These are phyloP conservation scores for Verticillium tricorpus DNA, from an alignment of 2,329 filamentous ascomycete species.

Conservation along the genomic window DNA sequence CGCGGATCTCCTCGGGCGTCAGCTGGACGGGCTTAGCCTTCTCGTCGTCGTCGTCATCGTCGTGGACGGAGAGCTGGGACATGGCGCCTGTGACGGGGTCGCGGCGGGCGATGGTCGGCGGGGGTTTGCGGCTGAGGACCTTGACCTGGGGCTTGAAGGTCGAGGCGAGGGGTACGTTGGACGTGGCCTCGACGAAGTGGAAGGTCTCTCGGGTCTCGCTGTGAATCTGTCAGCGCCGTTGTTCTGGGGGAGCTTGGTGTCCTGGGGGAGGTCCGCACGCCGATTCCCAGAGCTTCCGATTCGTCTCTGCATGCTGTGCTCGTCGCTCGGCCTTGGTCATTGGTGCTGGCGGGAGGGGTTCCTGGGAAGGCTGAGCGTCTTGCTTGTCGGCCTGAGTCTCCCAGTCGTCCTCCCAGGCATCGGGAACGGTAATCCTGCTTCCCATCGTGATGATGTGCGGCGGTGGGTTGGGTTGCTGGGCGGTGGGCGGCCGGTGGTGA, in stretches of 20 bases:
- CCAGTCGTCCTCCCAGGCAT: slow-evolving; percentile 94
- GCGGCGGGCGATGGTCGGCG: slow-evolving; percentile 49
- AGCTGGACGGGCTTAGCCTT: slow-evolving; percentile 55
- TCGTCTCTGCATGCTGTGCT: slow-evolving; percentile 76
- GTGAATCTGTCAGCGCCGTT: background rate
- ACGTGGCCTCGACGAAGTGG: slow-evolving; percentile 67
- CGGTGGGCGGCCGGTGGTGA: background rate
- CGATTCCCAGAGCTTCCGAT: slow-evolving; percentile 83
- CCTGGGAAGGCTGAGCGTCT: slow-evolving; percentile 29
- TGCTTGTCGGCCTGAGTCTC: slow-evolving; percentile 66
- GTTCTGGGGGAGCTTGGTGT: slow-evolving; percentile 8
- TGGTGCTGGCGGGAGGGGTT: slow-evolving; percentile 29
- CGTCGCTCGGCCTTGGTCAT: slow-evolving; percentile 72
- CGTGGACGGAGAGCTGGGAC: slow-evolving; percentile 33
- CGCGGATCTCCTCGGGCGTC: slow-evolving; percentile 71
- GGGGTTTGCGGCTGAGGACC: slow-evolving; percentile 77
- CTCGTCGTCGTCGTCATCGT: slow-evolving; percentile 57
- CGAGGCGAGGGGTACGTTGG: slow-evolving; percentile 57
- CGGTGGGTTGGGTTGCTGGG: background rate
- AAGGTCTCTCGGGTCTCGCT: slow-evolving; percentile 63
- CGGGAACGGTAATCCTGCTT: slow-evolving; percentile 51
- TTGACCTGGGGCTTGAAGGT: slow-evolving; percentile 80
- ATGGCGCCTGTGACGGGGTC: slow-evolving; percentile 45
- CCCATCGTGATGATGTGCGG: slow-evolving; percentile 31
- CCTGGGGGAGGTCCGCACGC: slow-evolving; percentile 52